Conservation (phyloP, 495 filamentous ascomycete genomes). For the Penicillium cosmopolitanum region DNA sequence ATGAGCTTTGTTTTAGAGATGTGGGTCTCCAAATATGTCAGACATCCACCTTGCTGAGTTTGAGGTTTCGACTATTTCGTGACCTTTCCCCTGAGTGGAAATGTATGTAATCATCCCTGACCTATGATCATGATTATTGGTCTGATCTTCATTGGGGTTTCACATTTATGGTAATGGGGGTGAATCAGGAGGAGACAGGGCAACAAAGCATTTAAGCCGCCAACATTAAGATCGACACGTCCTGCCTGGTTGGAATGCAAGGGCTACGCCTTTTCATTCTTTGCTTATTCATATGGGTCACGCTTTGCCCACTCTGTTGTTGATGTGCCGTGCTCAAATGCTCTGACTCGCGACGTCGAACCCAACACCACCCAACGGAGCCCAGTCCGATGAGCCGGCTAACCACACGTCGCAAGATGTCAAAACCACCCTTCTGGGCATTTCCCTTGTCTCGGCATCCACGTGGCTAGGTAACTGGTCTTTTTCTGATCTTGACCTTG, state of each 20-base stretch:
- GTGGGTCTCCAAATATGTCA: slow-evolving; percentile 1
- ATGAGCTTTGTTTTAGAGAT: slow-evolving; percentile 5
- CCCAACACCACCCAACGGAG: background rate
- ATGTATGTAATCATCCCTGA: background rate
- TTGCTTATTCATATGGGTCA: slow-evolving; percentile 3
- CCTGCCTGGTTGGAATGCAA: background rate
- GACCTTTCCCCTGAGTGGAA: slow-evolving; percentile 4
- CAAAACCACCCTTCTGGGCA: slow-evolving; percentile 12
- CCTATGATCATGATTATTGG: background rate
- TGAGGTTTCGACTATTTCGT: slow-evolving; percentile 6
- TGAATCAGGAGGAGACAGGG: background rate
- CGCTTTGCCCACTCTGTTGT: background rate
- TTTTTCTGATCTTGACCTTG: background rate
- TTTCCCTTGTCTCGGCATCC: slow-evolving; percentile 16
- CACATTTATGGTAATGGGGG: background rate
- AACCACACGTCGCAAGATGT: slow-evolving; percentile 6
- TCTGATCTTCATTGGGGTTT: background rate
- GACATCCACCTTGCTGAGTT: slow-evolving; percentile 7
- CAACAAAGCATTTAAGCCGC: slow-evolving; percentile 3
- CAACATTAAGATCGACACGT: slow-evolving; percentile 7
- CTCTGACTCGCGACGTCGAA: background rate
- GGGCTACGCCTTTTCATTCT: slow-evolving; percentile 5
- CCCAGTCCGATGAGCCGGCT: slow-evolving; percentile 5
- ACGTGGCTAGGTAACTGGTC: slow-evolving; percentile 16
- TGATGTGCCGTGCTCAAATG: slow-evolving; percentile 4